Evolutionary conservation across 768 basidiomycete species (phyloP).

Genomic region (Cystoderma amianthinum): DNA sequence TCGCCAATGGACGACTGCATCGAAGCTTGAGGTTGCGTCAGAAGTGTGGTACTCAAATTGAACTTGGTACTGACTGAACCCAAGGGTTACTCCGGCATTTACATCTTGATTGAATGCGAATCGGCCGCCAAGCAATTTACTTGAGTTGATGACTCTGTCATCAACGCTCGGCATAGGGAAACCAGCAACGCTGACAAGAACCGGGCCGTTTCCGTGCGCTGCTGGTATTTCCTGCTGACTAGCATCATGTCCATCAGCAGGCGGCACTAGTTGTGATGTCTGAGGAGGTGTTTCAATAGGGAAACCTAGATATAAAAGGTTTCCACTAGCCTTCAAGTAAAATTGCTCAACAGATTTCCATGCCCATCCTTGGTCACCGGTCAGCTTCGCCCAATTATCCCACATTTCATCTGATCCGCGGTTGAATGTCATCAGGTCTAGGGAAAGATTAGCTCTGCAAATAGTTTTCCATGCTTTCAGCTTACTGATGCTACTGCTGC

Average conservation of each 20-base stretch:
- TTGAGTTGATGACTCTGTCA: background rate
- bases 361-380: background rate
- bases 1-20: slow-evolving; percentile 2
- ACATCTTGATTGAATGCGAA: slow-evolving; percentile 1
- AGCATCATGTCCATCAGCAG: slow-evolving; percentile 1
- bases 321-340: background rate
- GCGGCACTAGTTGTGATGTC: background rate
- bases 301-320: no score
- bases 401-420: slow-evolving; percentile 1
- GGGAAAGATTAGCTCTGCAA: background rate
- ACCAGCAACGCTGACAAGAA: background rate
- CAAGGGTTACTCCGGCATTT: background rate
- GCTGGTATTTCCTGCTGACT: background rate
- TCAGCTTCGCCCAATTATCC: background rate
- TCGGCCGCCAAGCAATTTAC: background rate
- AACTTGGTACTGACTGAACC: background rate
- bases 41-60: background rate
- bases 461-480: background rate
- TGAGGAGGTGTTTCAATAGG: background rate
- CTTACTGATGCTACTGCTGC: background rate
- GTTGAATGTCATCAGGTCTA: slow-evolving; percentile 2
- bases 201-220: slow-evolving; percentile 1
- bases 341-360: background rate
- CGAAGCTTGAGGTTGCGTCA: background rate
- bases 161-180: background rate